A percentile compares a stretch with the other conserved stretches of the same genome.
Evolutionary conservation across 805 yeast species (phyloP).

Genomic region (Lipomyces kockii): DNA sequence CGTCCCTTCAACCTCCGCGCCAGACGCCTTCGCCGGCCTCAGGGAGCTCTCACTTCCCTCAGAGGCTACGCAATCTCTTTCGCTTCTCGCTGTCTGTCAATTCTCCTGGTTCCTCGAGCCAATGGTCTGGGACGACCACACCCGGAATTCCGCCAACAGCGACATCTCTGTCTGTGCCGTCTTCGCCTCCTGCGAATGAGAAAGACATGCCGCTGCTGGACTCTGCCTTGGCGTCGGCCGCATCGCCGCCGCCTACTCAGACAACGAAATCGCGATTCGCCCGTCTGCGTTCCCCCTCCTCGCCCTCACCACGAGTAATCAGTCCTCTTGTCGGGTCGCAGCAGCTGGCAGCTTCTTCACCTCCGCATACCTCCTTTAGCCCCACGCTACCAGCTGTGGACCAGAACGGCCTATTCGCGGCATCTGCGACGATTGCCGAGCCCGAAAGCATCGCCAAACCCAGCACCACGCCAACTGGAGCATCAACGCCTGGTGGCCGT

Average conservation of each 20-base stretch:
- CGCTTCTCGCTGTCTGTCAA: conserved; percentile 37
- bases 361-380: not conserved
- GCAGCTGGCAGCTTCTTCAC: conserved; percentile 5
- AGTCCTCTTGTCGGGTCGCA: conserved; percentile 6
- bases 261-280: conserved; percentile 34
- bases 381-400: not conserved
- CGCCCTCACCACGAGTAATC: conserved; percentile 30
- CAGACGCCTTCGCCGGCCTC: conserved; percentile 19
- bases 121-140: not conserved
- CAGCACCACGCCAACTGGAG: conserved; percentile 6
- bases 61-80: conserved; percentile 43
- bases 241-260: conserved; percentile 12
- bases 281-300: conserved; percentile 38
- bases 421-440: not conserved
- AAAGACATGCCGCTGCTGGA: not conserved
- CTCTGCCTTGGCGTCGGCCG: conserved; percentile 1
- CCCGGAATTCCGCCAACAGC: not conserved
- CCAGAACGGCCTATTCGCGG: not conserved
- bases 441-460: not conserved
- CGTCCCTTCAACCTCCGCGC: conserved; percentile 19
- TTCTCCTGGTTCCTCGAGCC: not conserved
- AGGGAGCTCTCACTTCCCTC: conserved; percentile 40
- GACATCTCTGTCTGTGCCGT: conserved; percentile 11
- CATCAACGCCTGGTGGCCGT: conserved; percentile 19
- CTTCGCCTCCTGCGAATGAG: conserved; percentile 7